Percentiles rank a stretch among this genome's conserved stretches.
These are phyloP conservation scores for Aplosporella prunicola DNA, from an alignment of 2,329 filamentous ascomycete genomes.

Conservation along the genomic window DNA sequence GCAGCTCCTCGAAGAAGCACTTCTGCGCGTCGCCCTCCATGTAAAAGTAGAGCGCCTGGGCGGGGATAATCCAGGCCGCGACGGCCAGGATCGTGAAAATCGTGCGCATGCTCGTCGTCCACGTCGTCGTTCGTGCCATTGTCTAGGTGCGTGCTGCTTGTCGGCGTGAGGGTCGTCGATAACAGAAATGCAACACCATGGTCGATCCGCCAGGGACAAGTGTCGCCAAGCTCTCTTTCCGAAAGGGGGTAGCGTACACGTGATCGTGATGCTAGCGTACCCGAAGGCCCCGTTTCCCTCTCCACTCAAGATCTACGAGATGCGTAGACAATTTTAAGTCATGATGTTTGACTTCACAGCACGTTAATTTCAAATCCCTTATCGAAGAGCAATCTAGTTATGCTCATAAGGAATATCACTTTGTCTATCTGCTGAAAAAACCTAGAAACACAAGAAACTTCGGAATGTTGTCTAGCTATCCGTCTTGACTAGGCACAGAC, in stretches of 20 bases:
- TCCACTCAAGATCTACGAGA: too few relatives aligned
- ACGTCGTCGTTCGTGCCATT: slow-evolving; percentile 10
- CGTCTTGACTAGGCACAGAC: too few relatives aligned
- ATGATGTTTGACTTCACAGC: too few relatives aligned
- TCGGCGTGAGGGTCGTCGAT: slow-evolving; percentile 1
- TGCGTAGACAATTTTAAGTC: too few relatives aligned
- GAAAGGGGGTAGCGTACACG: slow-evolving; percentile 8
- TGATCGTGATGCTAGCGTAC: too few relatives aligned
- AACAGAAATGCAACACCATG: slow-evolving; percentile 5
- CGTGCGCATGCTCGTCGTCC: slow-evolving; percentile 10
- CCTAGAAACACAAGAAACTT: too few relatives aligned
- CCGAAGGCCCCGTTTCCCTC: too few relatives aligned
- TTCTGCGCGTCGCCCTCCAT: slow-evolving; percentile 77
- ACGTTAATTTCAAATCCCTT: too few relatives aligned
- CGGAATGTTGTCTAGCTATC: too few relatives aligned
- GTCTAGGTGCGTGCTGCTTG: slow-evolving; percentile 2
- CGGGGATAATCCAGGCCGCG: slow-evolving; percentile 50
- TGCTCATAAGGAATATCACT: too few relatives aligned
- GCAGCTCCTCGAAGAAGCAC: slow-evolving; percentile 97
- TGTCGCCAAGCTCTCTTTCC: slow-evolving; percentile 8
- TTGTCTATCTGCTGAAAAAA: too few relatives aligned
- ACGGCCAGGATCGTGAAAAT: slow-evolving; percentile 54
- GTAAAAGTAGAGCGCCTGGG: slow-evolving; percentile 90
- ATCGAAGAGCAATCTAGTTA: too few relatives aligned
- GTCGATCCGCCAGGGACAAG: slow-evolving; percentile 9